Percentiles rank a stretch among this genome's conserved stretches.
These are phyloP conservation scores for Phaffia tasmanica DNA, from an alignment of 768 basidiomycete species.

Conservation along the genomic window DNA sequence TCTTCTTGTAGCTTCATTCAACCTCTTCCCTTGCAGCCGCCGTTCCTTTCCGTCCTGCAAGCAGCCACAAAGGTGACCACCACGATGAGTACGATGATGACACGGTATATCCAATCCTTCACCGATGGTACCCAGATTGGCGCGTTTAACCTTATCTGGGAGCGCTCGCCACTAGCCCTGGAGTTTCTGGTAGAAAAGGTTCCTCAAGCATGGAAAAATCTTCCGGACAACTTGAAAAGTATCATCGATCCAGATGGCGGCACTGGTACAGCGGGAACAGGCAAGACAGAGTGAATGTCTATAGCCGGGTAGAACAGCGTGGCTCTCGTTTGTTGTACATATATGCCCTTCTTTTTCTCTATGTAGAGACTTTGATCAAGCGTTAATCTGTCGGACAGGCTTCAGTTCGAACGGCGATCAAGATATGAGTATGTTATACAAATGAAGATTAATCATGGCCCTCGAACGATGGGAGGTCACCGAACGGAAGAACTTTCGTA, in stretches of 20 bases:
- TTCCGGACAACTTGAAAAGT: conserved; percentile 11
- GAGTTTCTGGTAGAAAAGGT: conserved; percentile 9
- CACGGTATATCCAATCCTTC: conserved; percentile 38
- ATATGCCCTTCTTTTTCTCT: too few species aligned
- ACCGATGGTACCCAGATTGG: conserved; percentile 27
- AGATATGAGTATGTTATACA: too few species aligned
- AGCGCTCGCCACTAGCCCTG: conserved; percentile 6
- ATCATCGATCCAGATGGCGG: neutral
- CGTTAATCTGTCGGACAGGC: too few species aligned
- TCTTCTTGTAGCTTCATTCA: conserved; percentile 14
- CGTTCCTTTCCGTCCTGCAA: conserved; percentile 29
- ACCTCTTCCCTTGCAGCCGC: conserved; percentile 27
- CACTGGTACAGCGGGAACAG: too few species aligned
- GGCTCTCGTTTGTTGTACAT: too few species aligned
- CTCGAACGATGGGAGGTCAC: too few species aligned
- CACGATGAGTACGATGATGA: conserved; percentile 50
- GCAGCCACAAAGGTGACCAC: conserved; percentile 64
- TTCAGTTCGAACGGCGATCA: too few species aligned
- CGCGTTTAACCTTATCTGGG: conserved; percentile 27
- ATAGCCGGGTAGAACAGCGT: too few species aligned
- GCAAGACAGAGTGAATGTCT: too few species aligned
- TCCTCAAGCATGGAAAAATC: conserved; percentile 13
- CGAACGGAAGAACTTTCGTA: too few species aligned
- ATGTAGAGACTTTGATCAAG: too few species aligned
- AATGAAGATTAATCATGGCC: too few species aligned